phyloP scores from a whole-genome alignment of 805 yeast species.

The Candida palmyrensis region DNA sequence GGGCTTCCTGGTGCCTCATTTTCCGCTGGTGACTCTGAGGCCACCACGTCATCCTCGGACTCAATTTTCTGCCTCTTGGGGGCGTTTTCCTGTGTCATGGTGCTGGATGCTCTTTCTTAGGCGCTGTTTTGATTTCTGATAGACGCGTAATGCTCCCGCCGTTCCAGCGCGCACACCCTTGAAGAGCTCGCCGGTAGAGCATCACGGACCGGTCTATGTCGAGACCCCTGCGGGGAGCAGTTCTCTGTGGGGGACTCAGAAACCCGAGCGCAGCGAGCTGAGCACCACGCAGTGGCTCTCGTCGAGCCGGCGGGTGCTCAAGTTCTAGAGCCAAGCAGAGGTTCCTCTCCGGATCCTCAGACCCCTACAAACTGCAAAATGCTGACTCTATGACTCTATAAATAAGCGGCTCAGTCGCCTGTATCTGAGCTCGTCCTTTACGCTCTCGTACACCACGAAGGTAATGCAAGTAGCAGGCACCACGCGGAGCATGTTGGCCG shows the following conservation, averaged over 20 bases:
- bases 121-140: not conserved
- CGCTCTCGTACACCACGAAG: constrained; percentile 74
- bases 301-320: too few relatives aligned
- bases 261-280: too few relatives aligned
- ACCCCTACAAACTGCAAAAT: not conserved
- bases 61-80: constrained; percentile 2
- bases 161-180: too few relatives aligned
- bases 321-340: not conserved
- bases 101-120: not conserved
- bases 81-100: constrained; percentile 3
- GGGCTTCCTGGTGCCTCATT: not conserved
- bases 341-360: not conserved
- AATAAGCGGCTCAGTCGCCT: too few relatives aligned
- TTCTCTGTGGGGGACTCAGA: too few relatives aligned
- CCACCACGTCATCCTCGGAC: constrained; percentile 1
- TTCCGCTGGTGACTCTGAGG: too few relatives aligned
- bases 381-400: not conserved
- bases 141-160: too few relatives aligned
- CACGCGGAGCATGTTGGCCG: constrained; percentile 74
- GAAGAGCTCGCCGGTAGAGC: too few relatives aligned
- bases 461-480: constrained; percentile 93
- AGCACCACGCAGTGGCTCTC: too few relatives aligned
- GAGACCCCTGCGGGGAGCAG: too few relatives aligned
- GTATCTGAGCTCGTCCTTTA: constrained; percentile 19
- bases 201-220: too few relatives aligned